A percentile compares a stretch with the other conserved stretches of the same genome.
These are phyloP conservation scores for Chloris gayana DNA, from an alignment of 176 grass and related monocot species.

Conservation along the genomic window DNA sequence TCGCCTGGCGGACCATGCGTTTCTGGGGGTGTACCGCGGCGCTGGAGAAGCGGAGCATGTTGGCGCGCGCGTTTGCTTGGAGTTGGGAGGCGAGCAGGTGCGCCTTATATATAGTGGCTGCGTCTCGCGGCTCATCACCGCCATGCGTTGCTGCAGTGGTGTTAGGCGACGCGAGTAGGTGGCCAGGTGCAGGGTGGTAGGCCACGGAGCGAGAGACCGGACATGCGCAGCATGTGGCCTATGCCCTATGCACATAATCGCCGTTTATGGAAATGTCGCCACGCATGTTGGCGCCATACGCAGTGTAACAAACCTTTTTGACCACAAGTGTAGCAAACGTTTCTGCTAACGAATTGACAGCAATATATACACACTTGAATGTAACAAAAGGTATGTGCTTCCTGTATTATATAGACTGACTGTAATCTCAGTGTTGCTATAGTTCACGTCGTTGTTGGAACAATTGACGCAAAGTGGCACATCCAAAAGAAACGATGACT, in stretches of 20 bases:
- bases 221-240: slow-evolving; percentile 3
- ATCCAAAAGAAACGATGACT: not conserved
- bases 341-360: no score
- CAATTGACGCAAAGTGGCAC: no score
- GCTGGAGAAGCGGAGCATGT: slow-evolving; percentile 9
- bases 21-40: not conserved
- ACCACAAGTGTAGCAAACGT: not conserved
- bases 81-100: not conserved
- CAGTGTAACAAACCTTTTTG: not conserved
- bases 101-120: slow-evolving; percentile 6
- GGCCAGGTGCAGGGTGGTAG: slow-evolving; percentile 19
- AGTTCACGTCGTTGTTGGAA: not conserved
- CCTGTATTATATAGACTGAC: no score
- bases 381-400: no score
- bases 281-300: not conserved
- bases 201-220: slow-evolving; percentile 2
- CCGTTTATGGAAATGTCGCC: not conserved
- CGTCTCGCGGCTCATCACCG: not conserved
- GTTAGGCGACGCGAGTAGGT: slow-evolving; percentile 5
- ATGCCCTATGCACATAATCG: not conserved
- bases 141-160: not conserved
- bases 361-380: no score
- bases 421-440: not conserved
- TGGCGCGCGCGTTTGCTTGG: not conserved
- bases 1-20: not conserved